Evolutionary conservation across 176 grass and related monocot species (phyloP).

Genomic region (Oryza meridionalis): DNA sequence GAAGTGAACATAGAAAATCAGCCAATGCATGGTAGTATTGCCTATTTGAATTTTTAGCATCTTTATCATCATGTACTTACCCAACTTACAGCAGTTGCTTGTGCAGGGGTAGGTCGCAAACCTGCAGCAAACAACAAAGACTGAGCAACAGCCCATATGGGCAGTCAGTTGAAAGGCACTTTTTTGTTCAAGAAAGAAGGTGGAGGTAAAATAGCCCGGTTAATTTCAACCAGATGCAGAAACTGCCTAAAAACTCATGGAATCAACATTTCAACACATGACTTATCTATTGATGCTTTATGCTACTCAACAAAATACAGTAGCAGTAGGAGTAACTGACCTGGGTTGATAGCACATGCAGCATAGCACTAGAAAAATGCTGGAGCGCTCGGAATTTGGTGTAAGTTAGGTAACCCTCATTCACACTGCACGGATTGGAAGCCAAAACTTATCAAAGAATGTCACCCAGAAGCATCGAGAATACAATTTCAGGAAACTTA

Average conservation of each 20-base stretch:
- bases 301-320: slow-evolving; percentile 8
- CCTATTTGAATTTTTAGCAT: slow-evolving; percentile 32
- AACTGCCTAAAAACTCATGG: not conserved
- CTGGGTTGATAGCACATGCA: slow-evolving; percentile 94
- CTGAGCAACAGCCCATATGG: slow-evolving; percentile 74
- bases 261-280: not conserved
- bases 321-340: slow-evolving; percentile 36
- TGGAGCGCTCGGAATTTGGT: slow-evolving; percentile 85
- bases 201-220: not conserved
- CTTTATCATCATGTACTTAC: slow-evolving; percentile 55
- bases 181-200: not conserved
- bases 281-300: not conserved
- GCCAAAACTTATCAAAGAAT: slow-evolving; percentile 23
- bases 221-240: not conserved
- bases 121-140: slow-evolving; percentile 94
- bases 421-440: slow-evolving; percentile 64
- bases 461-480: slow-evolving; percentile 8
- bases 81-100: slow-evolving; percentile 94
- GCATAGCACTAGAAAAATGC: slow-evolving; percentile 93
- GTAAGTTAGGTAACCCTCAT: slow-evolving; percentile 88
- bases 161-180: slow-evolving; percentile 49
- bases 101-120: slow-evolving; percentile 80
- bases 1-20: slow-evolving; percentile 45
- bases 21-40: slow-evolving; percentile 4
- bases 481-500: slow-evolving; percentile 25